Evolutionary conservation across 441 rosid genomes (phyloP).

Genomic region (Jatropha multifida): DNA sequence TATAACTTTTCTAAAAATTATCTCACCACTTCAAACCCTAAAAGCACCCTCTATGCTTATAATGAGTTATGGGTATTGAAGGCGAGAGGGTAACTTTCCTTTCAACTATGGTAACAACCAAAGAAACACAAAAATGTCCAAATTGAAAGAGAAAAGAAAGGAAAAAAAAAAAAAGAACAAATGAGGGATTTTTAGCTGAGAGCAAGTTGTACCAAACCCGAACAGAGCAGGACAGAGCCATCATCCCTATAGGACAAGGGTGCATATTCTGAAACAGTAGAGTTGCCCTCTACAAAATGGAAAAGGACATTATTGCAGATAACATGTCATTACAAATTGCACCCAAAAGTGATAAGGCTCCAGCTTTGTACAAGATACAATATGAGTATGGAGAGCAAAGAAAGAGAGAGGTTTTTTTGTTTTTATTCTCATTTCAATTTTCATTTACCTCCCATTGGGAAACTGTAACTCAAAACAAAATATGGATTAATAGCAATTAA

Average conservation of each 20-base stretch:
- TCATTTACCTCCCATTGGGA: background rate
- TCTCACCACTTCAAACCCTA: background rate
- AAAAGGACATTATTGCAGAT: slow-evolving; percentile 32
- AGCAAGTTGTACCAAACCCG: slow-evolving; percentile 20
- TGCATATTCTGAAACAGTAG: slow-evolving; percentile 25
- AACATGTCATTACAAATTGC: slow-evolving; percentile 27
- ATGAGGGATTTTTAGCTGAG: slow-evolving; percentile 17
- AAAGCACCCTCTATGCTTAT: slow-evolving; percentile 1
- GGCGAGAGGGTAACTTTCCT: background rate
- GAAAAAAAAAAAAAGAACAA: background rate
- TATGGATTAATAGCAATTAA: background rate
- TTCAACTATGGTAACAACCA: background rate
- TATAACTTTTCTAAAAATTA: background rate
- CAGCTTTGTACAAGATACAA: slow-evolving; percentile 4
- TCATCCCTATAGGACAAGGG: slow-evolving; percentile 20
- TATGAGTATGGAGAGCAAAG: slow-evolving; percentile 11
- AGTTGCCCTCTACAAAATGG: slow-evolving; percentile 26
- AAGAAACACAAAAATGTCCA: background rate
- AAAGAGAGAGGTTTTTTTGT: background rate
- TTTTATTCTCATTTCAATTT: background rate
- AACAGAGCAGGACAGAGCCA: slow-evolving; percentile 3
- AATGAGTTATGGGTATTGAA: background rate
- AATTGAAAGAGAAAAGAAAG: background rate
- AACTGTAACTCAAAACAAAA: slow-evolving; percentile 8
- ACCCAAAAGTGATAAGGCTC: slow-evolving; percentile 21